Evolutionary conservation across 1,284 basidiomycete species (phyloP).

Genomic region (Leccinum angustisporum): DNA sequence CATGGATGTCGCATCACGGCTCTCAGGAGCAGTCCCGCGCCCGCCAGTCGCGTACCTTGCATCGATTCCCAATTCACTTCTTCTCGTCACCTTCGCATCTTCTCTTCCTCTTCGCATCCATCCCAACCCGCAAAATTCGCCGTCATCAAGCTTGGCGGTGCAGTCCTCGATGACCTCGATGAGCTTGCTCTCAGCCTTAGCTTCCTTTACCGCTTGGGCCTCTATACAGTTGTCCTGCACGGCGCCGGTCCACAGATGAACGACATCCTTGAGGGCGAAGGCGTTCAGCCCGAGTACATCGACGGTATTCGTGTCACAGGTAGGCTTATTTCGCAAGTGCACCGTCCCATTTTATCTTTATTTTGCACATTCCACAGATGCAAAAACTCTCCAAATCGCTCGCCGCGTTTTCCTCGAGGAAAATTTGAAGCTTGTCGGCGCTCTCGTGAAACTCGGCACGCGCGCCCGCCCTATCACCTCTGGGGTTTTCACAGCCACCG

Average conservation of each 20-base stretch:
- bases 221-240: constrained; percentile 93
- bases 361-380: constrained; percentile 51
- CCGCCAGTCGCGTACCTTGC: too few species aligned
- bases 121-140: constrained; percentile 88
- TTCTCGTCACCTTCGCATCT: constrained; percentile 55
- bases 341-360: not conserved
- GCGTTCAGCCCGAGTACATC: constrained; percentile 91
- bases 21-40: too few species aligned
- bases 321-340: constrained; percentile 35
- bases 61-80: too few species aligned
- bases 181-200: constrained; percentile 91
- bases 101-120: constrained; percentile 84
- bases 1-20: constrained; percentile 36
- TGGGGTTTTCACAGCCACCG: constrained; percentile 93
- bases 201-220: constrained; percentile 90
- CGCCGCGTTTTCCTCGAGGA: constrained; percentile 95
- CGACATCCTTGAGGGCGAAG: constrained; percentile 86
- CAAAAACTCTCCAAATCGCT: constrained; percentile 89
- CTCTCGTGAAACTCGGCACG: constrained; percentile 89
- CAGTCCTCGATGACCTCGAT: constrained; percentile 86
- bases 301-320: constrained; percentile 94
- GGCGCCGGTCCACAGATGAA: constrained; percentile 95
- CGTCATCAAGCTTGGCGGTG: constrained; percentile 93
- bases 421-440: constrained; percentile 89
- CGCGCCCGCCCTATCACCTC: constrained; percentile 94